These are phyloP conservation scores for Astragalus membranaceus DNA, from an alignment of 306 rosid species.

Conservation along the genomic window DNA sequence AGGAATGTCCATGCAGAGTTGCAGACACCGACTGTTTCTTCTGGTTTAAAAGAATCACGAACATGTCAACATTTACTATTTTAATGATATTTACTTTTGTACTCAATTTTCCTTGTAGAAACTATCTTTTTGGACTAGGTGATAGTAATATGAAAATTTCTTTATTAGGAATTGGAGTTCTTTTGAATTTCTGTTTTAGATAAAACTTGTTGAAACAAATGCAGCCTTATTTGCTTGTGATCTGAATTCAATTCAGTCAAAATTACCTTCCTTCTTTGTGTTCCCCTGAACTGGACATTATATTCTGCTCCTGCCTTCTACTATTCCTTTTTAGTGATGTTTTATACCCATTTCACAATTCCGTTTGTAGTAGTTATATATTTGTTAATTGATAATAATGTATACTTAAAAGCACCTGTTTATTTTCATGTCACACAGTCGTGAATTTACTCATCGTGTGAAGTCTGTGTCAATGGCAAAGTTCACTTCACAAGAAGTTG, in stretches of 20 bases:
- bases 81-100: background rate
- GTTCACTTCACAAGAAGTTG: slow-evolving; percentile 88
- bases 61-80: background rate
- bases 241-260: background rate
- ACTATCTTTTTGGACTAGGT: background rate
- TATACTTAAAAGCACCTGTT: background rate
- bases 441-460: slow-evolving; percentile 97
- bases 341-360: background rate
- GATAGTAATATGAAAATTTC: background rate
- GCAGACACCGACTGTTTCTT: background rate
- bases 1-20: background rate
- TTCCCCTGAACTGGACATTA: background rate
- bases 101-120: background rate
- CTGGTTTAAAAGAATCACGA: background rate
- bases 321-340: background rate
- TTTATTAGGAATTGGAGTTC: background rate
- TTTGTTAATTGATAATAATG: background rate
- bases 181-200: background rate
- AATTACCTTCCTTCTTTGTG: background rate
- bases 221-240: background rate
- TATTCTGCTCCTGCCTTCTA: background rate
- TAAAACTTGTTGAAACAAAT: background rate
- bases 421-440: slow-evolving; percentile 44
- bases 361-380: background rate
- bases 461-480: slow-evolving; percentile 95